A percentile compares a stretch with the other conserved stretches of the same genome.
These are phyloP conservation scores for Platanthera guangdongensis DNA, from an alignment of 106 monocot species.

Conservation along the genomic window DNA sequence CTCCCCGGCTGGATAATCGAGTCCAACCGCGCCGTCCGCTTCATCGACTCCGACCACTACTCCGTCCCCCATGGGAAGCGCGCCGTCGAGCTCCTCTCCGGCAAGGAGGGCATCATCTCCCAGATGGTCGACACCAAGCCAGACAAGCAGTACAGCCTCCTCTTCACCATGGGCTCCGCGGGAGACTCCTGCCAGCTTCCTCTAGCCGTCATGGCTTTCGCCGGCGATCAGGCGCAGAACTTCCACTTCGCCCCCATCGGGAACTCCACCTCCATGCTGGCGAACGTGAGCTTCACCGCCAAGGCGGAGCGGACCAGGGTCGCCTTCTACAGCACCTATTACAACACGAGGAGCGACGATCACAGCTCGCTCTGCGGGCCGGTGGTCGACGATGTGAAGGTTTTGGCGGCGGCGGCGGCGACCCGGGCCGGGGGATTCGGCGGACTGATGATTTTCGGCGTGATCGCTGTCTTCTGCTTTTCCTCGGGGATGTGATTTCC, in stretches of 20 bases:
- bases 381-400: conserved; percentile 68
- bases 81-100: conserved; percentile 83
- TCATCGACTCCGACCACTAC: conserved; percentile 76
- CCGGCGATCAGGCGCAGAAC: conserved; percentile 73
- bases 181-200: conserved; percentile 75
- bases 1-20: conserved; percentile 87
- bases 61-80: conserved; percentile 81
- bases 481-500: too few species aligned
- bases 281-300: conserved; percentile 77
- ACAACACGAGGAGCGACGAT: conserved; percentile 88
- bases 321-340: conserved; percentile 91
- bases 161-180: conserved; percentile 58
- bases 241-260: conserved; percentile 67
- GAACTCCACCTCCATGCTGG: conserved; percentile 45
- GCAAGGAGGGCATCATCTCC: conserved; percentile 94
- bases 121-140: conserved; percentile 89
- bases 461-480: too few species aligned
- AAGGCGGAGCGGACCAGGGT: conserved; percentile 63
- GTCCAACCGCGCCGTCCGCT: conserved; percentile 88
- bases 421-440: background rate
- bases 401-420: conserved; percentile 28
- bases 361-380: conserved; percentile 76
- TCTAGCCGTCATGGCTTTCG: conserved; percentile 87
- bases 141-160: conserved; percentile 60
- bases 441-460: too few species aligned